Percentiles rank a stretch among this genome's conserved stretches.
These are phyloP conservation scores for Tylopilus sp. DNA, from an alignment of 768 basidiomycete genomes.

Conservation along the genomic window DNA sequence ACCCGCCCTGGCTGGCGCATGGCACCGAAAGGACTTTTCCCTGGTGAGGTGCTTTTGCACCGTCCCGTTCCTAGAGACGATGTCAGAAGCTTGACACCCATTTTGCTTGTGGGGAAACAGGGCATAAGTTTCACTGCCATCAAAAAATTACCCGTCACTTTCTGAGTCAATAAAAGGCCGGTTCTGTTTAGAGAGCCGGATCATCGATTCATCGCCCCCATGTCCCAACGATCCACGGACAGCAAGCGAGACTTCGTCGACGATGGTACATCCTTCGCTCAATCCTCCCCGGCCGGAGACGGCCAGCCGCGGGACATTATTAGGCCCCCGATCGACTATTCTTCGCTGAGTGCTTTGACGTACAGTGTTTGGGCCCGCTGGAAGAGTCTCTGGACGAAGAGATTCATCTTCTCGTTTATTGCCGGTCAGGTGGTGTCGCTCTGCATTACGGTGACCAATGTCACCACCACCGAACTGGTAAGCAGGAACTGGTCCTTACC, in stretches of 20 bases:
- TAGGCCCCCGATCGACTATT: slow-evolving; percentile 65
- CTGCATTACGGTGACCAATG: slow-evolving; percentile 87
- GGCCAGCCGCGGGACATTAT: background rate
- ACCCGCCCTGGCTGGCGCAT: background rate
- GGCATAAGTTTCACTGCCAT: slow-evolving; percentile 5
- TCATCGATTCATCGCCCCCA: background rate
- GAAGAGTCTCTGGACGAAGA: slow-evolving; percentile 73
- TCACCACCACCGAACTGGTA: slow-evolving; percentile 78
- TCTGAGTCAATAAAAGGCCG: slow-evolving; percentile 12
- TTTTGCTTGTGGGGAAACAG: background rate
- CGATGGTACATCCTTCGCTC: slow-evolving; percentile 1
- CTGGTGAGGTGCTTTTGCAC: background rate
- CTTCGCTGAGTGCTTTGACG: slow-evolving; percentile 52
- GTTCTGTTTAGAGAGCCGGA: background rate
- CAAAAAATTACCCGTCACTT: background rate
- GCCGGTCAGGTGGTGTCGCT: slow-evolving; percentile 82
- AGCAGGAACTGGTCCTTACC: slow-evolving; percentile 67
- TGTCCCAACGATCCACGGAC: slow-evolving; percentile 22
- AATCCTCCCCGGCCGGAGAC: background rate
- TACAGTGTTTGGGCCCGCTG: slow-evolving; percentile 57
- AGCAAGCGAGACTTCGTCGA: slow-evolving; percentile 22
- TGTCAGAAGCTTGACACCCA: slow-evolving; percentile 17
- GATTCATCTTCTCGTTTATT: slow-evolving; percentile 65
- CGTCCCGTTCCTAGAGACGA: background rate
- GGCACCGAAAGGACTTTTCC: background rate